phyloP scores from a whole-genome alignment of 2,329 filamentous ascomycete species.

The Rhynchosporium graminicola region DNA sequence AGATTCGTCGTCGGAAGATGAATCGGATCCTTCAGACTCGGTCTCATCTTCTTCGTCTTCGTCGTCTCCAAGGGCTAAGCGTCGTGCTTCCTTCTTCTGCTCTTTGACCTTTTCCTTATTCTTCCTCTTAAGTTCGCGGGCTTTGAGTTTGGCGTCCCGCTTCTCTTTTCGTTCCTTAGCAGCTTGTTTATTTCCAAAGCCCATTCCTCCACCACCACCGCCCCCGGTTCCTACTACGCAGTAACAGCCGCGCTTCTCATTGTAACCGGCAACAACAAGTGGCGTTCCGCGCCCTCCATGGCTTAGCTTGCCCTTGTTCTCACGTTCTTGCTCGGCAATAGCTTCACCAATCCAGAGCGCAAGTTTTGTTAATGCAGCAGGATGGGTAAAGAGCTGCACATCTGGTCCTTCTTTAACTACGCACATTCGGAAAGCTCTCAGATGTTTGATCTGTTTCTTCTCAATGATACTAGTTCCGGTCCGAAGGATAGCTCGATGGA shows the following conservation, averaged over 20 bases:
- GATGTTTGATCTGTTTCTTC: slow-evolving; percentile 90
- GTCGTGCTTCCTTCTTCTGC: slow-evolving; percentile 62
- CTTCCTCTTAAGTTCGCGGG: slow-evolving; percentile 57
- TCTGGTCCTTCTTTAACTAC: slow-evolving; percentile 95
- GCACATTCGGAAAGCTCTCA: slow-evolving; percentile 91
- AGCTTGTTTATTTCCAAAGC: slow-evolving; percentile 67
- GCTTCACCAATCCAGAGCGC: slow-evolving; percentile 94
- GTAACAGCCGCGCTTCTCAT: slow-evolving; percentile 85
- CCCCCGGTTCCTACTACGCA: slow-evolving; percentile 92
- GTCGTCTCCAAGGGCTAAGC: slow-evolving; percentile 50
- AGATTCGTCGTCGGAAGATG: slow-evolving; percentile 46
- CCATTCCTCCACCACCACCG: slow-evolving; percentile 66
- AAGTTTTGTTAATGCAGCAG: slow-evolving; percentile 88
- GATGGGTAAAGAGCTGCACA: slow-evolving; percentile 87
- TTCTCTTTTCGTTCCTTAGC: slow-evolving; percentile 64
- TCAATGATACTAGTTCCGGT: slow-evolving; percentile 89
- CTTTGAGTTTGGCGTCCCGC: slow-evolving; percentile 62
- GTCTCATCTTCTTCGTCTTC: slow-evolving; percentile 53
- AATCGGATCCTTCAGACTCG: slow-evolving; percentile 53
- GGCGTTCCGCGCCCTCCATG: slow-evolving; percentile 75
- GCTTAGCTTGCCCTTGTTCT: slow-evolving; percentile 67
- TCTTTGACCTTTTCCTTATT: slow-evolving; percentile 60
- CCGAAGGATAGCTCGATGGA: slow-evolving; percentile 89
- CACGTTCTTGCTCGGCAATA: slow-evolving; percentile 83
- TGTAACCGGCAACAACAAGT: slow-evolving; percentile 85